Conservation (phyloP, 768 basidiomycete genomes). For the Tricholoma hemisulphureum region DNA sequence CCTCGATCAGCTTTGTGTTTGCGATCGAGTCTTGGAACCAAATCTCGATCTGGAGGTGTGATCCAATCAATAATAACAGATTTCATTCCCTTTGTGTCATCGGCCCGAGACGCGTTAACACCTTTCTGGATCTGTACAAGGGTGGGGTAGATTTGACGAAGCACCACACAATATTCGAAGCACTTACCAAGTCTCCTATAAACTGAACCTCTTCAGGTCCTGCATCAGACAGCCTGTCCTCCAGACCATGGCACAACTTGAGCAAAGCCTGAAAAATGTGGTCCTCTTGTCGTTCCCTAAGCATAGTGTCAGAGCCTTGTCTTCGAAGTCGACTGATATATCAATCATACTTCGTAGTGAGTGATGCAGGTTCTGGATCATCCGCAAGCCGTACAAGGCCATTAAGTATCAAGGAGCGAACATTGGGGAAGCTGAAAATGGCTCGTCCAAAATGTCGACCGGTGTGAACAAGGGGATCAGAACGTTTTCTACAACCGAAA, state of each 20-base stretch:
- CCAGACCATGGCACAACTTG: too few species aligned
- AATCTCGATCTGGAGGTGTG: slow-evolving; percentile 13
- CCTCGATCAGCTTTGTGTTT: slow-evolving; percentile 6
- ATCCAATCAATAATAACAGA: too few species aligned
- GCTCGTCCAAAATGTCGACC: slow-evolving; percentile 21
- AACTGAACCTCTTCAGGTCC: too few species aligned
- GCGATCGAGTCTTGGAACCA: slow-evolving; percentile 8
- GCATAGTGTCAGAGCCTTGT: not conserved
- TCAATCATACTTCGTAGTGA: too few species aligned
- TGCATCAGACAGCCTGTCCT: too few species aligned
- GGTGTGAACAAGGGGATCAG: slow-evolving; percentile 19
- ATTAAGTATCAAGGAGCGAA: slow-evolving; percentile 17
- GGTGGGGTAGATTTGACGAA: too few species aligned
- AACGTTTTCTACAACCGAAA: too few species aligned
- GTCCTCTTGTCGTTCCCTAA: slow-evolving; percentile 15
- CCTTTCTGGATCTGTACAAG: slow-evolving; percentile 23
- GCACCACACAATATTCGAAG: too few species aligned
- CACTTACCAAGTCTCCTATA: not conserved
- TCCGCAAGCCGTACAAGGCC: slow-evolving; percentile 7
- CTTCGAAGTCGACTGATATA: not conserved
- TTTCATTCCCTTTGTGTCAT: slow-evolving; percentile 18
- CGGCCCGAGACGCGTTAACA: slow-evolving; percentile 11
- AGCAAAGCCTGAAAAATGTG: too few species aligned
- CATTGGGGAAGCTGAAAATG: slow-evolving; percentile 2
- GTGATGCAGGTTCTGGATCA: not conserved